Evolutionary conservation across 1,284 basidiomycete species (phyloP).

Genomic region (Cutaneotrichosporon cyanovorans): DNA sequence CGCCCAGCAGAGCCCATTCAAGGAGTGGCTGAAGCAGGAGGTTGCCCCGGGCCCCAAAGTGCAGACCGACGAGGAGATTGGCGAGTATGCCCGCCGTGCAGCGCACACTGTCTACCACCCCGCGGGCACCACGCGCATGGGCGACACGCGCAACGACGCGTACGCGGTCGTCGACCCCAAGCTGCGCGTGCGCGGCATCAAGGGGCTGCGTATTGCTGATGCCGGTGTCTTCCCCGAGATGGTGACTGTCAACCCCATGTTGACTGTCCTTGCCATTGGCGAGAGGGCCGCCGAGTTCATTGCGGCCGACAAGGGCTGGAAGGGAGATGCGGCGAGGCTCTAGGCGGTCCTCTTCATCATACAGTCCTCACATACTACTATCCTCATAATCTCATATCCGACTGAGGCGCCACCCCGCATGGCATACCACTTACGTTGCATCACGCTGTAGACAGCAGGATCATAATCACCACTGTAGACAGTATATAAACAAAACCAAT

Average conservation of each 20-base stretch:
- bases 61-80: conserved; percentile 14
- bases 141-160: conserved; percentile 1
- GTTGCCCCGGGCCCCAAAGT: conserved; percentile 9
- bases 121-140: conserved; percentile 17
- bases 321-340: conserved; percentile 14
- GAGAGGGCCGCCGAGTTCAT: conserved; percentile 17
- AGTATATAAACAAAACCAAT: too few relatives aligned
- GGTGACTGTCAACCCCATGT: conserved; percentile 18
- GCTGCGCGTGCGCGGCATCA: conserved; percentile 15
- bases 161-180: conserved; percentile 11
- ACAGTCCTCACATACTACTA: neutral
- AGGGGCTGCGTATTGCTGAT: conserved; percentile 16
- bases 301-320: conserved; percentile 11
- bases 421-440: too few relatives aligned
- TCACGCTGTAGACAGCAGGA: too few relatives aligned
- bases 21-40: conserved; percentile 17
- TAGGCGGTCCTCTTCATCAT: neutral
- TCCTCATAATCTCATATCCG: neutral
- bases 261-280: conserved; percentile 15
- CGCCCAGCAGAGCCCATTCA: conserved; percentile 14
- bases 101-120: conserved; percentile 21
- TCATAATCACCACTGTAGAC: too few relatives aligned
- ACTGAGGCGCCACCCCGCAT: too few relatives aligned
- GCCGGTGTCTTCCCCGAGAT: conserved; percentile 19
- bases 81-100: conserved; percentile 17